Percentiles rank a stretch among this genome's conserved stretches.
Conservation (phyloP, 352 stramenopile species). For the Pythium aristosporum region DNA sequence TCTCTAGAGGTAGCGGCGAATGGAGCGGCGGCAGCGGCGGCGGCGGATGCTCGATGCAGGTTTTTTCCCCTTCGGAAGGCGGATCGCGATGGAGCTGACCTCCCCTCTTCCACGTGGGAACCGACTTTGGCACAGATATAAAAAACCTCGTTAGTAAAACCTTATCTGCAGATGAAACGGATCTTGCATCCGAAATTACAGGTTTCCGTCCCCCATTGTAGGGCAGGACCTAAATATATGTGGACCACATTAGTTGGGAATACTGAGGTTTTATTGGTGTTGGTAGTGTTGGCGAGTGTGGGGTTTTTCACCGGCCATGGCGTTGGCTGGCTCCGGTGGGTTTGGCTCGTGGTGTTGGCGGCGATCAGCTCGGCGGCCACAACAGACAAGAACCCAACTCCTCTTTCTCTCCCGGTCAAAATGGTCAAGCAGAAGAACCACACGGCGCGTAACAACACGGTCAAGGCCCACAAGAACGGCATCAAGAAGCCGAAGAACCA, state of each 20-base stretch:
- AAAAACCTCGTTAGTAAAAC: slow-evolving; percentile 9
- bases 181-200: slow-evolving; percentile 1
- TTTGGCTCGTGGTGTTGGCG: slow-evolving; percentile 13
- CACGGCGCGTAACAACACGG: slow-evolving; percentile 96
- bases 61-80: slow-evolving; percentile 12
- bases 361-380: background rate
- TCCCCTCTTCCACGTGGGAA: slow-evolving; percentile 22
- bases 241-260: slow-evolving; percentile 4
- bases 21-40: slow-evolving; percentile 14
- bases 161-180: slow-evolving; percentile 9
- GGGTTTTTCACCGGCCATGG: background rate
- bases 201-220: background rate
- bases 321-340: slow-evolving; percentile 26
- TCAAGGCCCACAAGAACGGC: slow-evolving; percentile 97
- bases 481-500: slow-evolving; percentile 97
- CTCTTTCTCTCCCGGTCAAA: slow-evolving; percentile 34
- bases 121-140: slow-evolving; percentile 8
- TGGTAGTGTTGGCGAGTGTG: background rate
- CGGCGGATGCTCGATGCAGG: slow-evolving; percentile 15
- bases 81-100: slow-evolving; percentile 10
- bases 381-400: slow-evolving; percentile 26
- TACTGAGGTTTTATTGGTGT: slow-evolving; percentile 10
- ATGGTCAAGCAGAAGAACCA: slow-evolving; percentile 98
- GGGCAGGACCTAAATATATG: background rate
- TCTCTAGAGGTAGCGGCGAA: slow-evolving; percentile 8